A percentile compares a stretch with the other conserved stretches of the same genome.
Conservation (phyloP, 768 basidiomycete species). For the Trametes gibbosa region DNA sequence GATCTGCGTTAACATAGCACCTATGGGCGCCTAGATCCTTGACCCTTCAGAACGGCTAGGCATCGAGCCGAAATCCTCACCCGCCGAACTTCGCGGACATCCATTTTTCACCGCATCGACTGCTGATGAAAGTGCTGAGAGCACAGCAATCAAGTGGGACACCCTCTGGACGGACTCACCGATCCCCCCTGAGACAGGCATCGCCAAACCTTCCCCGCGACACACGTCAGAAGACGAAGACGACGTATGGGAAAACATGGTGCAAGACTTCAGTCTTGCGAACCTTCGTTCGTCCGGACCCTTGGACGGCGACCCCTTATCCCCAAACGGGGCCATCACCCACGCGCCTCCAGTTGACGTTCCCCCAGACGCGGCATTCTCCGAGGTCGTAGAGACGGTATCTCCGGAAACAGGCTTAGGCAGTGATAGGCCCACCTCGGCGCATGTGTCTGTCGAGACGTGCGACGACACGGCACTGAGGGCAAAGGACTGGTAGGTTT, state of each 20-base stretch:
- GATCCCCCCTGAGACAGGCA: constrained; percentile 11
- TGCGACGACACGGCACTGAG: background rate
- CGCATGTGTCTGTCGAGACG: background rate
- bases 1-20: background rate
- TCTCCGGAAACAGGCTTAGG: background rate
- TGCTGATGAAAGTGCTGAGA: background rate
- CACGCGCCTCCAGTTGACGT: background rate
- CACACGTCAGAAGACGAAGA: background rate
- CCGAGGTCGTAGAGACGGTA: background rate
- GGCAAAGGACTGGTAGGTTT: constrained; percentile 4
- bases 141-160: constrained; percentile 3
- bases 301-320: background rate
- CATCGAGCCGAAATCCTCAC: constrained; percentile 13
- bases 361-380: background rate
- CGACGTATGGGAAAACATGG: constrained; percentile 13
- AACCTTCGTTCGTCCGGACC: constrained; percentile 5
- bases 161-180: constrained; percentile 16
- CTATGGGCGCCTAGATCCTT: background rate
- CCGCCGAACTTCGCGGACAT: constrained; percentile 8
- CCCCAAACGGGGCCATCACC: background rate
- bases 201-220: background rate
- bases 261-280: constrained; percentile 14
- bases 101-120: constrained; percentile 3
- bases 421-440: no score
- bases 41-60: constrained; percentile 17